Conservation (phyloP, 2,329 filamentous ascomycete genomes). For the Apiospora kogelbergensis region DNA sequence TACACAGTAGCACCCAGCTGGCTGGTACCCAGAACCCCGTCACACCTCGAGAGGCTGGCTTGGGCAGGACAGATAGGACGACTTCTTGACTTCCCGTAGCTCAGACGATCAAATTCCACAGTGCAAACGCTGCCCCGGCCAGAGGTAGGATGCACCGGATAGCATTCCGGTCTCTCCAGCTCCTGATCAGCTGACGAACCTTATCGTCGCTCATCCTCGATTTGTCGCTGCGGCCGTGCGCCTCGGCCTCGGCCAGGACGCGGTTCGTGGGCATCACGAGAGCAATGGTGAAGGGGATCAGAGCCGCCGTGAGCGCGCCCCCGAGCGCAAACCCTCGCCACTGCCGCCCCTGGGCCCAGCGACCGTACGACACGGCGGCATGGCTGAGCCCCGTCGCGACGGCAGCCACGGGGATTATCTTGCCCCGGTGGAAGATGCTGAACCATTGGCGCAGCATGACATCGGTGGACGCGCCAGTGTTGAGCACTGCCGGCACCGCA, state of each 20-base stretch:
- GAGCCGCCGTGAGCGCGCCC: conserved; percentile 18
- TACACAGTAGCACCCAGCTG: neutral
- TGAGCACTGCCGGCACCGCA: conserved; percentile 20
- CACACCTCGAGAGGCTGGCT: neutral
- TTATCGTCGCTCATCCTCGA: conserved; percentile 22
- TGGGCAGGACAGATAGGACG: neutral
- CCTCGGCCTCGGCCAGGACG: conserved; percentile 16
- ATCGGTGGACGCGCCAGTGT: conserved; percentile 17
- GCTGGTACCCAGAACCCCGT: neutral
- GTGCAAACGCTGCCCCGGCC: conserved; percentile 28
- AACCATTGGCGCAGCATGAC: conserved; percentile 24
- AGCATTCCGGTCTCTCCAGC: conserved; percentile 28
- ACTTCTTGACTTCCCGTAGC: neutral
- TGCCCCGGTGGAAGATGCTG: conserved; percentile 20
- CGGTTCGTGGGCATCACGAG: conserved; percentile 21
- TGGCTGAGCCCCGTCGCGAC: conserved; percentile 21
- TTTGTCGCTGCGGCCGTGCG: conserved; percentile 12
- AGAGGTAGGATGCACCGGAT: conserved; percentile 25
- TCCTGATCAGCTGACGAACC: conserved; percentile 24
- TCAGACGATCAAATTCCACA: conserved; percentile 27
- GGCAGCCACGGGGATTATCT: conserved; percentile 17
- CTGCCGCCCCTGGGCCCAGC: conserved; percentile 18
- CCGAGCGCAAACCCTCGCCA: conserved; percentile 25
- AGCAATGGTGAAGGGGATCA: conserved; percentile 22
- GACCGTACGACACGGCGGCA: conserved; percentile 19